phyloP scores from a whole-genome alignment of 805 yeast genomes.

The Barnettozyma californica region DNA sequence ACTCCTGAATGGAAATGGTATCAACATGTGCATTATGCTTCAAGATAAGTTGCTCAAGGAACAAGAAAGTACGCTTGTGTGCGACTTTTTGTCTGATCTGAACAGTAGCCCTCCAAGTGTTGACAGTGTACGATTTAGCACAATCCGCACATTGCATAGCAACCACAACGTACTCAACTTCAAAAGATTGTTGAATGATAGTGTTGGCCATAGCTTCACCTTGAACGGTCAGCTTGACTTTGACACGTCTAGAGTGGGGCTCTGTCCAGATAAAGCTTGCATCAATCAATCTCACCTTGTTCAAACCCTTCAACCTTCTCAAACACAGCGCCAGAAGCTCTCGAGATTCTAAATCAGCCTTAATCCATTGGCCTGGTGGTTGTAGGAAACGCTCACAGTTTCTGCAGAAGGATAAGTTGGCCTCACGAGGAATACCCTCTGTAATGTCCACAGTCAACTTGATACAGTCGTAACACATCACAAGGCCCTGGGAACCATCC shows the following conservation, averaged over 20 bases:
- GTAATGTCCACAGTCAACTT: slow-evolving; percentile 91
- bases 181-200: slow-evolving; percentile 89
- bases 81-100: slow-evolving; percentile 97
- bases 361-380: slow-evolving; percentile 92
- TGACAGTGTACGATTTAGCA: slow-evolving; percentile 93
- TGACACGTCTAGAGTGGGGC: slow-evolving; percentile 94
- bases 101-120: slow-evolving; percentile 97
- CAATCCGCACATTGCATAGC: slow-evolving; percentile 99
- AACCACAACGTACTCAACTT: slow-evolving; percentile 86
- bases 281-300: slow-evolving; percentile 80
- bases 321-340: slow-evolving; percentile 88
- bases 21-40: slow-evolving; percentile 91
- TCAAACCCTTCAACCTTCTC: slow-evolving; percentile 81
- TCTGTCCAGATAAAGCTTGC: slow-evolving; percentile 98
- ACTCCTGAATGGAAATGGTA: slow-evolving; percentile 88
- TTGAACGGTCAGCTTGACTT: slow-evolving; percentile 88
- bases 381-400: slow-evolving; percentile 94
- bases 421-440: slow-evolving; percentile 90
- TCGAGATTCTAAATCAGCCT: slow-evolving; percentile 86
- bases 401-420: slow-evolving; percentile 89
- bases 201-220: slow-evolving; percentile 94
- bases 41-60: slow-evolving; percentile 90
- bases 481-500: slow-evolving; percentile 90
- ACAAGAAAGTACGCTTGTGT: slow-evolving; percentile 94
- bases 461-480: slow-evolving; percentile 97